phyloP scores from a whole-genome alignment of 2,329 filamentous ascomycete genomes.

The Aspergillus fumigatiaffinis region DNA sequence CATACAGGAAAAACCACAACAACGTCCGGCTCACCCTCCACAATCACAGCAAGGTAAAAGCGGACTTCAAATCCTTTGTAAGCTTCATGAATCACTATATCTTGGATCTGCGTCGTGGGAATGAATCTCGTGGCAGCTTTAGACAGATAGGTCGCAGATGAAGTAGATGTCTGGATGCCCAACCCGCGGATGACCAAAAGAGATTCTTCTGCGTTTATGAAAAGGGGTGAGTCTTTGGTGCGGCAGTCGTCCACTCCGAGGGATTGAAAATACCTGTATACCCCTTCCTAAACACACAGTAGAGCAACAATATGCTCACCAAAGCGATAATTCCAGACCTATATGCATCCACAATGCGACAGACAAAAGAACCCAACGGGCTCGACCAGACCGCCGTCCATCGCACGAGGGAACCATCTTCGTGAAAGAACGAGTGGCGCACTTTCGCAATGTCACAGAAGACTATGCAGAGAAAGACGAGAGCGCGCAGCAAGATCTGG shows the following conservation, averaged over 20 bases:
- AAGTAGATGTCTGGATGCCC: slow-evolving; percentile 81
- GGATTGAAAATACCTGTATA: slow-evolving; percentile 47
- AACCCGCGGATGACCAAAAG: slow-evolving; percentile 83
- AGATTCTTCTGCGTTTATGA: slow-evolving; percentile 62
- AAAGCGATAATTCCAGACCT: slow-evolving; percentile 42
- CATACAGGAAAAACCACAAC: slow-evolving; percentile 88
- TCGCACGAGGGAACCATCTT: slow-evolving; percentile 22
- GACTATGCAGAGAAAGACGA: slow-evolving; percentile 41
- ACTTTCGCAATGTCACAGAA: slow-evolving; percentile 33
- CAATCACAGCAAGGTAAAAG: slow-evolving; percentile 85
- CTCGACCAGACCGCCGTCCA: slow-evolving; percentile 34
- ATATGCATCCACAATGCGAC: slow-evolving; percentile 34
- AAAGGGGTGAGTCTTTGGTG: slow-evolving; percentile 1
- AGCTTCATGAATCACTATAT: slow-evolving; percentile 92
- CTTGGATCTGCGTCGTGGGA: slow-evolving; percentile 84
- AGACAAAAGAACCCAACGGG: slow-evolving; percentile 27
- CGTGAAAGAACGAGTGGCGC: slow-evolving; percentile 24
- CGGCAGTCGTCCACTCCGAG: slow-evolving; percentile 11
- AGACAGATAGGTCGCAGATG: slow-evolving; percentile 63
- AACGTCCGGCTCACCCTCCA: slow-evolving; percentile 80
- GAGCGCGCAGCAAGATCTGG: slow-evolving; percentile 43
- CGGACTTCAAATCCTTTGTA: slow-evolving; percentile 88
- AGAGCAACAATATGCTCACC: slow-evolving; percentile 39
- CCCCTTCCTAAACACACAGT: slow-evolving; percentile 44
- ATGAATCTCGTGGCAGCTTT: slow-evolving; percentile 69